Evolutionary conservation across 1,139 yeast genomes (phyloP).

Genomic region (Suhomyces ambrosiae): DNA sequence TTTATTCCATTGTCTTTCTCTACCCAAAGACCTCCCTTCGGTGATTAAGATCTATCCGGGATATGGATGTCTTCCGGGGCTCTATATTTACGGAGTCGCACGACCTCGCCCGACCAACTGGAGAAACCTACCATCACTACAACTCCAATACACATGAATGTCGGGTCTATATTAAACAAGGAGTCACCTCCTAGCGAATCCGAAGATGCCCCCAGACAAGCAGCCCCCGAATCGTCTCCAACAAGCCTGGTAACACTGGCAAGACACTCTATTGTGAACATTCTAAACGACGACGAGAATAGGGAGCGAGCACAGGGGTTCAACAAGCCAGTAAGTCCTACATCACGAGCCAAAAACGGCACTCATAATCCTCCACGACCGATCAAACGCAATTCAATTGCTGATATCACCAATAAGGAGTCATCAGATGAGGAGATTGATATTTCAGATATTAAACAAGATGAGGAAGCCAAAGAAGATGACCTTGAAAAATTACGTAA

Average conservation of each 20-base stretch:
- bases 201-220: slow-evolving; percentile 25
- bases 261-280: slow-evolving; percentile 27
- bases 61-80: too few relatives aligned
- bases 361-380: slow-evolving; percentile 3
- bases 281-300: slow-evolving; percentile 23
- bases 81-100: too few relatives aligned
- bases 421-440: slow-evolving; percentile 33
- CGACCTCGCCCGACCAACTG: too few relatives aligned
- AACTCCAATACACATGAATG: slow-evolving; percentile 40
- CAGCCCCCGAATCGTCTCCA: slow-evolving; percentile 17
- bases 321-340: slow-evolving; percentile 13
- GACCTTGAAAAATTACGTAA: slow-evolving; percentile 22
- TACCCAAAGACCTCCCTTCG: too few relatives aligned
- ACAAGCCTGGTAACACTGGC: slow-evolving; percentile 17
- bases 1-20: too few relatives aligned
- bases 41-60: too few relatives aligned
- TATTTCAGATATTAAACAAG: slow-evolving; percentile 36
- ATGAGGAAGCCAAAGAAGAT: slow-evolving; percentile 21
- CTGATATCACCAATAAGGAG: slow-evolving; percentile 42
- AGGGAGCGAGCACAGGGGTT: slow-evolving; percentile 5
- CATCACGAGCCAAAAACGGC: slow-evolving; percentile 3
- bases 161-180: slow-evolving; percentile 49
- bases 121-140: neutral
- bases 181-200: slow-evolving; percentile 40
- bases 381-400: slow-evolving; percentile 43